Evolutionary conservation across 1,284 basidiomycete species (phyloP).

Genomic region (Somion occarium): DNA sequence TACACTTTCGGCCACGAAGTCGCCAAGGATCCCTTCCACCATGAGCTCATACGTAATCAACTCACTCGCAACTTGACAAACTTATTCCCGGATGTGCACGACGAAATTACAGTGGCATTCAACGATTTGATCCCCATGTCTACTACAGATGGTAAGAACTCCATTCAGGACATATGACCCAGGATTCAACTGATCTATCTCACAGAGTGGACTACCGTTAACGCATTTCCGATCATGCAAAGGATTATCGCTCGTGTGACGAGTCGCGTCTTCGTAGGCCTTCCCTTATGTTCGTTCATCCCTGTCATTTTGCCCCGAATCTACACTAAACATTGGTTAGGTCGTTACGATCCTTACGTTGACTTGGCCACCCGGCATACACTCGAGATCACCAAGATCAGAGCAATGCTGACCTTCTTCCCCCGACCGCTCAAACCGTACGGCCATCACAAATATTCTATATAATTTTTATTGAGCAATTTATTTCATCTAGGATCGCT

Average conservation of each 20-base stretch:
- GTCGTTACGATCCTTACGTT: conserved; percentile 18
- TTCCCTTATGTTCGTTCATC: conserved; percentile 7
- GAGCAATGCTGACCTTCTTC: conserved; percentile 10
- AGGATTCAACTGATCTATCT: background rate
- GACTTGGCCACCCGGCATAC: conserved; percentile 16
- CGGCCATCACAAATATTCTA: no score
- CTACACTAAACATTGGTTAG: conserved; percentile 10
- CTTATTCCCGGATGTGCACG: conserved; percentile 32
- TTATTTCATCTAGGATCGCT: background rate
- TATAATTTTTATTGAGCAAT: background rate
- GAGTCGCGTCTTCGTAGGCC: conserved; percentile 14
- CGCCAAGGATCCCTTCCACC: conserved; percentile 33
- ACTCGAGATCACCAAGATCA: conserved; percentile 14
- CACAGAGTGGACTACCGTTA: conserved; percentile 8
- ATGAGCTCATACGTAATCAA: conserved; percentile 28
- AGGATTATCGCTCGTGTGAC: conserved; percentile 10
- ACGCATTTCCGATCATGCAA: conserved; percentile 6
- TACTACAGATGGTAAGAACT: conserved; percentile 11
- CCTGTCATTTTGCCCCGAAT: background rate
- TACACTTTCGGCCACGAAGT: conserved; percentile 35
- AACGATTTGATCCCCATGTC: conserved; percentile 26
- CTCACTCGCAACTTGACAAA: conserved; percentile 33
- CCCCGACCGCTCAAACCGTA: conserved; percentile 17
- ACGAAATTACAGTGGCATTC: conserved; percentile 34
- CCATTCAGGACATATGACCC: background rate